Conservation (phyloP, 345 rosid genomes). For the Gossypium longicalyx region DNA sequence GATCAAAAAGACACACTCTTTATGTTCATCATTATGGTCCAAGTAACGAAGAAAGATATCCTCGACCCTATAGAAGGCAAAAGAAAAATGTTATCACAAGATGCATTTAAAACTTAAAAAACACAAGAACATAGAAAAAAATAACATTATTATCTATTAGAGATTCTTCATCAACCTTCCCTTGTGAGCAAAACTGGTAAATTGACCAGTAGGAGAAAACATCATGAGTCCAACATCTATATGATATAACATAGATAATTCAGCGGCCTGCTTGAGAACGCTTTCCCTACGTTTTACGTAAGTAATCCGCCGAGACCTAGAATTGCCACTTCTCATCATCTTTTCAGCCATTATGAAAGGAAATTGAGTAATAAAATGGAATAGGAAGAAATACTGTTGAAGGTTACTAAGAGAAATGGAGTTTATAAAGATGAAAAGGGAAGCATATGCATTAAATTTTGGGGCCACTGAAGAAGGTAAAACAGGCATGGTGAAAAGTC, state of each 20-base stretch:
- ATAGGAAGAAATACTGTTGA: neutral
- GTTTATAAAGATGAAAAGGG: neutral
- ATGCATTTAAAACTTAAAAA: neutral
- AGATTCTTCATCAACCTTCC: conserved; percentile 26
- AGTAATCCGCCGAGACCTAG: conserved; percentile 7
- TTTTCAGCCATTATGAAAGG: conserved; percentile 15
- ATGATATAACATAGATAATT: conserved; percentile 21
- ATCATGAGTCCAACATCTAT: conserved; percentile 27
- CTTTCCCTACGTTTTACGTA: conserved; percentile 29
- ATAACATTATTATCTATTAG: neutral
- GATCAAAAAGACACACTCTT: conserved; percentile 14
- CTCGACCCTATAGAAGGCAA: conserved; percentile 22
- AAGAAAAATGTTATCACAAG: neutral
- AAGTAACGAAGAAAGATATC: conserved; percentile 30
- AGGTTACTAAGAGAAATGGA: neutral
- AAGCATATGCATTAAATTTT: conserved; percentile 11
- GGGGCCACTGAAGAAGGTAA: conserved; percentile 2
- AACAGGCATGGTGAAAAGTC: conserved; percentile 4
- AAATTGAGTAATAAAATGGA: neutral
- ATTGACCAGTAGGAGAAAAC: conserved; percentile 31
- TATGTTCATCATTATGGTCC: neutral
- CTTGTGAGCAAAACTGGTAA: conserved; percentile 19
- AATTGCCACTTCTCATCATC: conserved; percentile 16
- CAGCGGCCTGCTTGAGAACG: conserved; percentile 29
- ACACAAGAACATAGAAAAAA: neutral